Conservation (phyloP, 2,329 filamentous ascomycete species). For the Ophiobolus disseminans region DNA sequence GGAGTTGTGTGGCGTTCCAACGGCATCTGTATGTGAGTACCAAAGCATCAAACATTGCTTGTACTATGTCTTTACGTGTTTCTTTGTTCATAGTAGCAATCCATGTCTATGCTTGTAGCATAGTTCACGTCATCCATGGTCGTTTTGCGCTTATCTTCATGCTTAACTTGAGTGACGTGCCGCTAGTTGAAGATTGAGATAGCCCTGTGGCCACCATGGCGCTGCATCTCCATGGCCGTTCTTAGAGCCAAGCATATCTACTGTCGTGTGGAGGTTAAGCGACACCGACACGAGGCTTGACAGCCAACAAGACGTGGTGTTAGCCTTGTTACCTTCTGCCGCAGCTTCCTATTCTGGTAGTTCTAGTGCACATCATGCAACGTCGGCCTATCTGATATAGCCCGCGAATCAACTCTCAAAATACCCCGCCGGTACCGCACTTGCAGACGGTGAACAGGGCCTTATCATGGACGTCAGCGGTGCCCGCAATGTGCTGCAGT, state of each 20-base stretch:
- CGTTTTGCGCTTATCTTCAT: slow-evolving; percentile 24
- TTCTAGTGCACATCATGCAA: slow-evolving; percentile 18
- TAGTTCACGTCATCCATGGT: slow-evolving; percentile 3
- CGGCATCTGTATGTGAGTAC: too few species aligned
- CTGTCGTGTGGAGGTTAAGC: too few species aligned
- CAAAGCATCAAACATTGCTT: neutral
- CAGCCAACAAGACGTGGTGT: neutral
- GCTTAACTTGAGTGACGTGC: slow-evolving; percentile 14
- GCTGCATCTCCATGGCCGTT: too few species aligned
- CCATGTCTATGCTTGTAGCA: too few species aligned
- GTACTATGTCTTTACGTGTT: neutral
- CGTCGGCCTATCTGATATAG: slow-evolving; percentile 16
- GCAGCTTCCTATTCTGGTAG: slow-evolving; percentile 33
- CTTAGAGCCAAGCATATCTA: too few species aligned
- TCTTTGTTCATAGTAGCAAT: neutral
- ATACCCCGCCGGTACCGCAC: slow-evolving; percentile 22
- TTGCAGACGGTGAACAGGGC: slow-evolving; percentile 14
- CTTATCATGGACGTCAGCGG: slow-evolving; percentile 29
- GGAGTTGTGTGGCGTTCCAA: slow-evolving; percentile 12
- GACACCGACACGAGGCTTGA: neutral
- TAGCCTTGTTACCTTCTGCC: neutral
- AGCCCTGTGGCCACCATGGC: neutral
- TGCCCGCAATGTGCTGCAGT: slow-evolving; percentile 4
- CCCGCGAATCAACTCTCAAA: slow-evolving; percentile 13
- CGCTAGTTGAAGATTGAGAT: slow-evolving; percentile 13